Evolutionary conservation across 352 stramenopile genomes (phyloP).

Genomic region (Thraustochytrium sp.): DNA sequence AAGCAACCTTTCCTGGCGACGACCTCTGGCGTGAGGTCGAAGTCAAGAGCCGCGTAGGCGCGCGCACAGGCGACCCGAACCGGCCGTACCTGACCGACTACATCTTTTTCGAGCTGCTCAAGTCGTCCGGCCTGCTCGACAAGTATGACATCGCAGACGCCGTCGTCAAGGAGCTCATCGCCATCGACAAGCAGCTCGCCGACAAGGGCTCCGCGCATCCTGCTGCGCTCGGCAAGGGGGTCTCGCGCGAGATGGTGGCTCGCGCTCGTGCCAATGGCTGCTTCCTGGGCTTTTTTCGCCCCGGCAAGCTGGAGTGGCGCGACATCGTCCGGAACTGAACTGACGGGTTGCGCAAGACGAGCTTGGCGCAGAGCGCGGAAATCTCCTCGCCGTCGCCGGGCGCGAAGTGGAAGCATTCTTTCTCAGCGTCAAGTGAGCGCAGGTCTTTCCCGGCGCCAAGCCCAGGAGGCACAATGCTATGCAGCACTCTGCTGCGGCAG

Average conservation of each 20-base stretch:
- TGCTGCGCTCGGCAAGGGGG: background rate
- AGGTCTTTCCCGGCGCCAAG: no score
- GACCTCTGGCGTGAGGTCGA: background rate
- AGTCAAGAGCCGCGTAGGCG: background rate
- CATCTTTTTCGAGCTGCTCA: background rate
- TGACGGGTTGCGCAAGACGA: no score
- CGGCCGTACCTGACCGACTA: background rate
- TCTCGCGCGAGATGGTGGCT: background rate
- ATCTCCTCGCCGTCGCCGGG: no score
- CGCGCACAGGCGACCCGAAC: background rate
- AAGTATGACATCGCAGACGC: background rate
- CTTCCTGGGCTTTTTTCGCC: constrained; percentile 4
- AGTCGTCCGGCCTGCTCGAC: background rate
- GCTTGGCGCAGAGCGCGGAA: no score
- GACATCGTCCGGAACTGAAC: no score
- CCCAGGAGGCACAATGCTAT: no score
- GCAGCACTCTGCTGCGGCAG: no score
- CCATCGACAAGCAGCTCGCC: background rate
- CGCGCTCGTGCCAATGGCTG: background rate
- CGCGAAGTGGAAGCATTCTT: no score
- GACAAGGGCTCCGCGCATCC: background rate
- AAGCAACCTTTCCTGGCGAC: background rate
- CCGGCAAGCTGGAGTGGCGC: constrained; percentile 9
- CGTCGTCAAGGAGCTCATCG: background rate
- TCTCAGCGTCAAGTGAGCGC: no score